These are phyloP conservation scores for Coprinellus aureogranulatus DNA, from an alignment of 768 basidiomycete species.

Conservation along the genomic window DNA sequence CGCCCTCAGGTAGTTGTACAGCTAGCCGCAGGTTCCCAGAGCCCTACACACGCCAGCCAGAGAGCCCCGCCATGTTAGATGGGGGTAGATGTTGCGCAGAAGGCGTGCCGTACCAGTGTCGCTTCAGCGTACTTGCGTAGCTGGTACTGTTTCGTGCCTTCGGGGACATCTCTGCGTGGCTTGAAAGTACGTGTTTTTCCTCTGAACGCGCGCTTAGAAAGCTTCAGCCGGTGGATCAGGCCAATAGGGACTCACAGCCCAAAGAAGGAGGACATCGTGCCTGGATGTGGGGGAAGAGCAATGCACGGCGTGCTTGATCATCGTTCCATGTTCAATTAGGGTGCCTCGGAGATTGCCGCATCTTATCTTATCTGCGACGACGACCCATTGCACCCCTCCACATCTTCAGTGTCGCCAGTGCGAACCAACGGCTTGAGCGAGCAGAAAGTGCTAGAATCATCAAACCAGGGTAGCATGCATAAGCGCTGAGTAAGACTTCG, in stretches of 20 bases:
- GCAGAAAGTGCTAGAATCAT: no score
- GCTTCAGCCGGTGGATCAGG: no score
- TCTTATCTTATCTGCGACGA: slow-evolving; percentile 5
- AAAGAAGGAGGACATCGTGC: slow-evolving; percentile 81
- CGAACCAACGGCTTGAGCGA: no score
- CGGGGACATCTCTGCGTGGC: slow-evolving; percentile 90
- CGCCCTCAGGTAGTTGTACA: slow-evolving; percentile 93
- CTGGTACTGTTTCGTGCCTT: slow-evolving; percentile 97
- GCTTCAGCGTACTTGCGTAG: slow-evolving; percentile 96
- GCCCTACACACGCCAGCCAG: slow-evolving; percentile 49
- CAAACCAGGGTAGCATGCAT: no score
- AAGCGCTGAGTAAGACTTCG: no score
- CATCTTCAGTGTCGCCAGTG: neutral
- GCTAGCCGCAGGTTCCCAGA: slow-evolving; percentile 93
- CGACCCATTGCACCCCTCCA: neutral
- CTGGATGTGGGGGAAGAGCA: neutral
- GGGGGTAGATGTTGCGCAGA: neutral
- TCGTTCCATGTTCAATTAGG: neutral
- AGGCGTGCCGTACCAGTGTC: slow-evolving; percentile 61
- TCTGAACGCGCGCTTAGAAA: slow-evolving; percentile 35
- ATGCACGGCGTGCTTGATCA: neutral
- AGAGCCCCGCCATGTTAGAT: neutral
- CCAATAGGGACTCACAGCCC: slow-evolving; percentile 59
- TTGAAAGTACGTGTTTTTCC: slow-evolving; percentile 95
- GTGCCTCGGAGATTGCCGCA: slow-evolving; percentile 16